These are phyloP conservation scores for Acidiella bohemica DNA, from an alignment of 495 filamentous ascomycete species.

Conservation along the genomic window DNA sequence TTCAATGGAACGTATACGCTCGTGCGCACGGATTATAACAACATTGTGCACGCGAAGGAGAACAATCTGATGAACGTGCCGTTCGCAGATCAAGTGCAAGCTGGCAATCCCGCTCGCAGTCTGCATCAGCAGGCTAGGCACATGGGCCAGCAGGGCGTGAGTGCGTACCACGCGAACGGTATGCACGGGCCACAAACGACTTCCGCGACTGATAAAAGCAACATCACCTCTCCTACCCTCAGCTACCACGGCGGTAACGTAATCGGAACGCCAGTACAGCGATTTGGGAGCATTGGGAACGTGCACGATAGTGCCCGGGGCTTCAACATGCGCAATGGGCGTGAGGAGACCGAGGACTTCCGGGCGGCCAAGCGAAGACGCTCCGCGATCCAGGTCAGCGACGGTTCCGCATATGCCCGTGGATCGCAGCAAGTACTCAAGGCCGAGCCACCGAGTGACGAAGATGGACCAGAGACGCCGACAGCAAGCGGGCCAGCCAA, in stretches of 20 bases:
- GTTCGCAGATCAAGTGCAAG: neutral
- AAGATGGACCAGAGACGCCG: neutral
- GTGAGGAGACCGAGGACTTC: too few species aligned
- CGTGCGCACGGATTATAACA: neutral
- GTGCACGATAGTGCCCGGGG: too few species aligned
- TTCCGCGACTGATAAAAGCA: neutral
- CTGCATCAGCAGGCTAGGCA: too few species aligned
- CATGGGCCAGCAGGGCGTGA: neutral
- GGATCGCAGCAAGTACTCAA: neutral
- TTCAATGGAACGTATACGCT: neutral
- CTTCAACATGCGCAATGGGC: too few species aligned
- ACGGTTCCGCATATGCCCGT: neutral
- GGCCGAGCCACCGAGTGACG: neutral
- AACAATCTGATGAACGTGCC: neutral
- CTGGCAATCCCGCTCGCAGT: neutral
- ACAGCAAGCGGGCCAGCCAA: neutral
- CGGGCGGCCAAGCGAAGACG: neutral
- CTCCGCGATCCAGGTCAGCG: neutral
- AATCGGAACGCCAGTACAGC: neutral
- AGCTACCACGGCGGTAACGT: neutral
- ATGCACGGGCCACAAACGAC: neutral
- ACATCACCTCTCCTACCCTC: neutral
- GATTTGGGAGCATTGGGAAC: too few species aligned
- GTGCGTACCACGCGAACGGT: neutral
- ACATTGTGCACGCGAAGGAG: neutral